Evolutionary conservation across 1,284 basidiomycete genomes (phyloP).

Genomic region (Polyporus tsugae): DNA sequence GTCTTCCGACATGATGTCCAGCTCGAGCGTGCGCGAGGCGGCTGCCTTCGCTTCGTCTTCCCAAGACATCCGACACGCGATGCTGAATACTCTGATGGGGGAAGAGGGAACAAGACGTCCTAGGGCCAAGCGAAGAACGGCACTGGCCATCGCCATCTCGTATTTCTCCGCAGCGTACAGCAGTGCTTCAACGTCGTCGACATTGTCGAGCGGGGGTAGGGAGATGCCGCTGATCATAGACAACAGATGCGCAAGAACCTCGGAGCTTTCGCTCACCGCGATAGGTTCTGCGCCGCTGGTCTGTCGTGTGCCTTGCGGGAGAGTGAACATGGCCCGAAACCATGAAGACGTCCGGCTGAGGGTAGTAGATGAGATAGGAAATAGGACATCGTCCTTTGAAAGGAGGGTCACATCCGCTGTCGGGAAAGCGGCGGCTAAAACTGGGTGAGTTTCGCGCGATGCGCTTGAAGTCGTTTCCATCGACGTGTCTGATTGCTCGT

Average conservation of each 20-base stretch:
- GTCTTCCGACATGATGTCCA: conserved; percentile 55
- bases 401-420: conserved; percentile 57
- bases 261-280: conserved; percentile 57
- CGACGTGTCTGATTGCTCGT: background rate
- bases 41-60: conserved; percentile 57
- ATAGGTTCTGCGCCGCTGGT: conserved; percentile 47
- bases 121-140: conserved; percentile 54
- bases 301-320: conserved; percentile 55
- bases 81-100: conserved; percentile 57
- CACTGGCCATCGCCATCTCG: conserved; percentile 65
- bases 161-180: conserved; percentile 69
- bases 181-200: conserved; percentile 57
- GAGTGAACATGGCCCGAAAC: conserved; percentile 60
- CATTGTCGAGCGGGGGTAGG: conserved; percentile 52
- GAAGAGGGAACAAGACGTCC: conserved; percentile 35
- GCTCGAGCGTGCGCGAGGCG: conserved; percentile 48
- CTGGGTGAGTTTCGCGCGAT: conserved; percentile 3
- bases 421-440: conserved; percentile 14
- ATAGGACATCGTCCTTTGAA: conserved; percentile 51
- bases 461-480: background rate
- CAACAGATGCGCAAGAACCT: conserved; percentile 58
- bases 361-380: conserved; percentile 60
- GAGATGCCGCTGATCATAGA: conserved; percentile 63
- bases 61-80: conserved; percentile 65
- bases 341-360: conserved; percentile 66